These are phyloP conservation scores for Salix suchowensis DNA, from an alignment of 345 rosid species.

Conservation along the genomic window DNA sequence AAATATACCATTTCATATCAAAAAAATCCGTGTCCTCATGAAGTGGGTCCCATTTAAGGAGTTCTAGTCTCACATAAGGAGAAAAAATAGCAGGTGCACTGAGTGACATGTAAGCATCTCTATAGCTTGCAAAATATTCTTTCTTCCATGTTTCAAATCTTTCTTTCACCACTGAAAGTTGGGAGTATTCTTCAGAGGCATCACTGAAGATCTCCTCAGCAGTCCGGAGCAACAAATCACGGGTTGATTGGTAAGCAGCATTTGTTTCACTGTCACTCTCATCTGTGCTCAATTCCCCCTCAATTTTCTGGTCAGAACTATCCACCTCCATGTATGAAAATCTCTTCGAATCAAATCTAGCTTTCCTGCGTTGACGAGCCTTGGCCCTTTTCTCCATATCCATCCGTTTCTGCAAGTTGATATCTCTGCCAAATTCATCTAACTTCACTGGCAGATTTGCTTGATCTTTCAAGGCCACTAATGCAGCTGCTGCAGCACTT, in stretches of 20 bases:
- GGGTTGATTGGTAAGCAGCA: conserved; percentile 67
- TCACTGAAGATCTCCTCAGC: conserved; percentile 84
- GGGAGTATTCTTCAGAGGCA: conserved; percentile 87
- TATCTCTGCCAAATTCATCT: conserved; percentile 95
- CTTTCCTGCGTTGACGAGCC: conserved; percentile 70
- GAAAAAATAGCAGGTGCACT: conserved; percentile 86
- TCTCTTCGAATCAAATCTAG: conserved; percentile 64
- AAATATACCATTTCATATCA: conserved; percentile 72
- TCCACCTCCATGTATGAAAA: conserved; percentile 66
- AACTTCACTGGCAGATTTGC: conserved; percentile 56
- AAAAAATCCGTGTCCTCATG: conserved; percentile 68
- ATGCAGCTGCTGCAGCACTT: conserved; percentile 75
- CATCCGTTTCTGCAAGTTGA: conserved; percentile 79
- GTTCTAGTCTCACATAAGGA: conserved; percentile 88
- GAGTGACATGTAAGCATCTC: conserved; percentile 88
- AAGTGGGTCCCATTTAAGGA: conserved; percentile 89
- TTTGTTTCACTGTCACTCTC: conserved; percentile 81
- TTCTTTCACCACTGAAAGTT: conserved; percentile 71
- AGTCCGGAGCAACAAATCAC: conserved; percentile 58
- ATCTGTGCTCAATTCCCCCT: conserved; percentile 97
- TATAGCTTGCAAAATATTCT: conserved; percentile 63
- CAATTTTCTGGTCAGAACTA: conserved; percentile 52
- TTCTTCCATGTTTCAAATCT: conserved; percentile 84
- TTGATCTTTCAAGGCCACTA: conserved; percentile 56
- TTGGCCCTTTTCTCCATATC: conserved; percentile 74